Conservation (phyloP, 495 filamentous ascomycete species). For the Neurospora sp. region DNA sequence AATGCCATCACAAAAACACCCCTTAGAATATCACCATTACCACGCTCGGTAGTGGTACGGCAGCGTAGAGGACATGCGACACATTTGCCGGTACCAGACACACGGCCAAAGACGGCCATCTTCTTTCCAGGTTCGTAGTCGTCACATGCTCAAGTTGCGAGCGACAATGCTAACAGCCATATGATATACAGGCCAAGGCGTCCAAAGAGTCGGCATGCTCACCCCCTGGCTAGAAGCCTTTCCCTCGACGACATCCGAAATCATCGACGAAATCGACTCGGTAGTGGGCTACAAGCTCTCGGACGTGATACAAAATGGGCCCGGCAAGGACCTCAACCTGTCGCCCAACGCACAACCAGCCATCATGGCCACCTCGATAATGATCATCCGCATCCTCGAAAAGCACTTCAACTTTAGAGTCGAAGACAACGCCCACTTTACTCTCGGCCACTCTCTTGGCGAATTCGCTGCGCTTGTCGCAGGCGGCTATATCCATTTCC, state of each 20-base stretch:
- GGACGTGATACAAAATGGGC: slow-evolving; percentile 69
- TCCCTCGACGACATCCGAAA: slow-evolving; percentile 56
- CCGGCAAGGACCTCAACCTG: slow-evolving; percentile 60
- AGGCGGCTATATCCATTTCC: slow-evolving; percentile 63
- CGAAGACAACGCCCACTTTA: slow-evolving; percentile 60
- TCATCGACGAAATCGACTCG: slow-evolving; percentile 77
- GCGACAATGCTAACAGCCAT: not conserved
- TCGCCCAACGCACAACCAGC: slow-evolving; percentile 90
- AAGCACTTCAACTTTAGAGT: slow-evolving; percentile 70
- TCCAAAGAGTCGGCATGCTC: slow-evolving; percentile 89
- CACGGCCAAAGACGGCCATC: slow-evolving; percentile 58
- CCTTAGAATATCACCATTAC: not conserved
- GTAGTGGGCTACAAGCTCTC: slow-evolving; percentile 61
- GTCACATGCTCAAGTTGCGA: not conserved
- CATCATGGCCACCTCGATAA: slow-evolving; percentile 86
- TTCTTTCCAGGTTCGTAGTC: slow-evolving; percentile 67
- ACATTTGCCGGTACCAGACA: slow-evolving; percentile 3
- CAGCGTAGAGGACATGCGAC: not conserved
- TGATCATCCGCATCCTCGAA: slow-evolving; percentile 85
- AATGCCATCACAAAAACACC: not conserved
- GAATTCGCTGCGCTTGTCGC: slow-evolving; percentile 89
- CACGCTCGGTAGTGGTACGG: not conserved
- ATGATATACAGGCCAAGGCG: slow-evolving; percentile 64
- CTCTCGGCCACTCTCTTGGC: slow-evolving; percentile 87
- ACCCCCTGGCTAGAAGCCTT: slow-evolving; percentile 75